A percentile compares a stretch with the other conserved stretches of the same genome.
These are phyloP conservation scores for Kuraishia capsulata DNA, from an alignment of 805 yeast genomes.

Conservation along the genomic window DNA sequence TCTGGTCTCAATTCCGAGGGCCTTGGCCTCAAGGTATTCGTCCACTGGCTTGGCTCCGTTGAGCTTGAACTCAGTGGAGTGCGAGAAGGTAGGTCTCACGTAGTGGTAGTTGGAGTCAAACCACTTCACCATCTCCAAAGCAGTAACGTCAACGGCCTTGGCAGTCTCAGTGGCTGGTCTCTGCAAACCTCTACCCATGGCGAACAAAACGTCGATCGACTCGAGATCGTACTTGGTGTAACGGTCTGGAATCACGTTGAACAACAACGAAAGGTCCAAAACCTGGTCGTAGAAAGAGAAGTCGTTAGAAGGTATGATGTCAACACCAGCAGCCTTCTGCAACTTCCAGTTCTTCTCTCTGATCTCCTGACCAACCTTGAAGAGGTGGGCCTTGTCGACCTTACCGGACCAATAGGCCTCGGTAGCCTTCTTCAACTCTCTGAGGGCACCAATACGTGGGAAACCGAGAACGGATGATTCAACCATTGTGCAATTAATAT, in stretches of 20 bases:
- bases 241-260: slow-evolving; percentile 96
- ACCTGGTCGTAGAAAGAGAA: slow-evolving; percentile 98
- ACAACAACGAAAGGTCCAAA: slow-evolving; percentile 81
- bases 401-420: slow-evolving; percentile 99
- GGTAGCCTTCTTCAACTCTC: slow-evolving; percentile 98
- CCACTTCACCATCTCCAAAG: slow-evolving; percentile 99
- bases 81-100: slow-evolving; percentile 98
- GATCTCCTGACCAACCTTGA: slow-evolving; percentile 89
- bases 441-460: slow-evolving; percentile 99
- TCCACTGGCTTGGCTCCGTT: slow-evolving; percentile 95
- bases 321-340: slow-evolving; percentile 96
- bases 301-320: slow-evolving; percentile 93
- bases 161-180: slow-evolving; percentile 83
- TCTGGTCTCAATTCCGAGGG: slow-evolving; percentile 90
- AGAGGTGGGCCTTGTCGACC: slow-evolving; percentile 75
- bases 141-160: slow-evolving; percentile 95
- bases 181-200: slow-evolving; percentile 99
- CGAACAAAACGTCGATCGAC: slow-evolving; percentile 87
- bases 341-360: slow-evolving; percentile 97
- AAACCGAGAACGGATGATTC: slow-evolving; percentile 96
- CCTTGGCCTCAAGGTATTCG: slow-evolving; percentile 97
- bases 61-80: slow-evolving; percentile 91
- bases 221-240: slow-evolving; percentile 87
- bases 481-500: slow-evolving; percentile 59
- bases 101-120: slow-evolving; percentile 99